Evolutionary conservation across 1,139 yeast genomes (phyloP).

Genomic region (Candida albicans): DNA sequence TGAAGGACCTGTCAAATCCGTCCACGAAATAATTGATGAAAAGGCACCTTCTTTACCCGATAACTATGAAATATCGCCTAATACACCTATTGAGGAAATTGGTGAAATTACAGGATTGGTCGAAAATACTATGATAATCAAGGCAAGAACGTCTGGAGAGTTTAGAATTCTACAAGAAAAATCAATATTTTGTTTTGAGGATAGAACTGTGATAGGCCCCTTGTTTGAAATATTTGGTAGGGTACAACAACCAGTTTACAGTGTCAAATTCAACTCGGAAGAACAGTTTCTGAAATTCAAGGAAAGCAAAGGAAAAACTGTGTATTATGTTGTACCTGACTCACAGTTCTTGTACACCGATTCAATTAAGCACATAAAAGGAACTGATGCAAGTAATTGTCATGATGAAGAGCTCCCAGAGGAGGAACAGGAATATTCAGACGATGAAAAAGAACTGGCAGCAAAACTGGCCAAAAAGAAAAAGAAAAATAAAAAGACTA

Average conservation of each 20-base stretch:
- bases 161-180: conserved; percentile 79
- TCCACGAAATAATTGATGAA: conserved; percentile 73
- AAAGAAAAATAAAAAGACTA: conserved; percentile 39
- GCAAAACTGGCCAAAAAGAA: conserved; percentile 61
- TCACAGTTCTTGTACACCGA: conserved; percentile 81
- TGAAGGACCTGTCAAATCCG: conserved; percentile 67
- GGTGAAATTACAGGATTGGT: conserved; percentile 75
- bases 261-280: conserved; percentile 63
- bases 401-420: conserved; percentile 93
- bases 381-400: conserved; percentile 93
- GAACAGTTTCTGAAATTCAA: conserved; percentile 51
- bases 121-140: conserved; percentile 69
- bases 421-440: conserved; percentile 93
- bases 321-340: conserved; percentile 76
- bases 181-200: conserved; percentile 76
- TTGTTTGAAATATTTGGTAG: conserved; percentile 90
- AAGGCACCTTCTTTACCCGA: conserved; percentile 67
- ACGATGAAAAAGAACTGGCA: conserved; percentile 77
- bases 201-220: conserved; percentile 73
- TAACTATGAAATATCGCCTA: conserved; percentile 56
- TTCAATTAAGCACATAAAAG: conserved; percentile 65
- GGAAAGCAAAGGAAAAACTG: conserved; percentile 54
- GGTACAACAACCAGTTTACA: conserved; percentile 77
- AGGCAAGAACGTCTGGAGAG: conserved; percentile 81
- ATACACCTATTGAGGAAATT: conserved; percentile 67